Evolutionary conservation across 2,329 filamentous ascomycete genomes (phyloP).

Genomic region (Acarospora socialis): DNA sequence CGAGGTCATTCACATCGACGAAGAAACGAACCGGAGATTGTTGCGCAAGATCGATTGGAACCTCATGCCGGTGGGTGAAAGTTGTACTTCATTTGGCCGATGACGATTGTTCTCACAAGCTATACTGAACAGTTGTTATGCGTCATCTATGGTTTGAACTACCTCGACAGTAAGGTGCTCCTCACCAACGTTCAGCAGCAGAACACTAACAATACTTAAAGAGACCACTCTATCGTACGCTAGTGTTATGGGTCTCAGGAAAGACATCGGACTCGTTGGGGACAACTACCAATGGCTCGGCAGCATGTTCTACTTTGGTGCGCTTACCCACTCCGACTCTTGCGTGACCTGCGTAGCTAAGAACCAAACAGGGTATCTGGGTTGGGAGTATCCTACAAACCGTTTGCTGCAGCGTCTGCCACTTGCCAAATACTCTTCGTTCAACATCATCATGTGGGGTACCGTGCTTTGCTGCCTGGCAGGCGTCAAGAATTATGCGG

Average conservation of each 20-base stretch:
- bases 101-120: too few relatives aligned
- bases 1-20: constrained; percentile 38
- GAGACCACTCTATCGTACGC: constrained; percentile 39
- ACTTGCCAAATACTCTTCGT: constrained; percentile 50
- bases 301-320: constrained; percentile 37
- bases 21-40: constrained; percentile 43
- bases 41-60: constrained; percentile 49
- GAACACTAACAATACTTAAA: constrained; percentile 11
- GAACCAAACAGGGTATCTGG: constrained; percentile 27
- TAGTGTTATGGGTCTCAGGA: constrained; percentile 38
- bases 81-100: too few relatives aligned
- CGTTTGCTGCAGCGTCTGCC: constrained; percentile 49
- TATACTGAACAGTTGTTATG: constrained; percentile 39
- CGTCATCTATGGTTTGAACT: constrained; percentile 44
- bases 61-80: constrained; percentile 36
- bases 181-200: background rate
- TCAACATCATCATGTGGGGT: constrained; percentile 52
- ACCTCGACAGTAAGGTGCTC: constrained; percentile 31
- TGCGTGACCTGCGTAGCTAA: constrained; percentile 14
- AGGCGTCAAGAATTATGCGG: constrained; percentile 43
- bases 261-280: constrained; percentile 29
- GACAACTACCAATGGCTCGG: constrained; percentile 39
- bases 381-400: constrained; percentile 53
- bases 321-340: constrained; percentile 10
- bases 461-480: constrained; percentile 47